Conservation (phyloP, 345 rosid species). For the Eucalyptus sideroxylon region DNA sequence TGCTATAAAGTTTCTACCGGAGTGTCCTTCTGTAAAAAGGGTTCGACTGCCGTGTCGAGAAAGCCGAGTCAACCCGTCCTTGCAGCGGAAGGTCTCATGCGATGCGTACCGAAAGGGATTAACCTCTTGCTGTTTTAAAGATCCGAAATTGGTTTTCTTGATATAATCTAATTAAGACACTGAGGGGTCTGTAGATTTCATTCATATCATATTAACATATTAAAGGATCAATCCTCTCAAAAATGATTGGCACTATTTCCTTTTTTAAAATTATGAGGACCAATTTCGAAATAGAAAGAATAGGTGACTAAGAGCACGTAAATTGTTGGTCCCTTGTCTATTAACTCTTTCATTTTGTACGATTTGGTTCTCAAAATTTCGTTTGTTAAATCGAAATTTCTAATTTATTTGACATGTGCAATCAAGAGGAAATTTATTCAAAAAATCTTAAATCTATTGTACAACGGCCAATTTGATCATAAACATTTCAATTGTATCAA, state of each 20-base stretch:
- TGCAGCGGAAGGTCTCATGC: background rate
- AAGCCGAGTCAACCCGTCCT: background rate
- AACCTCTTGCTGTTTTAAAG: background rate
- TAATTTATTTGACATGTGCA: background rate
- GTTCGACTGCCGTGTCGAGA: background rate
- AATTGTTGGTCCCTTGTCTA: background rate
- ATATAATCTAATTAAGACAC: background rate
- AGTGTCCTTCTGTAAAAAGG: background rate
- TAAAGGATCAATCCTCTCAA: background rate
- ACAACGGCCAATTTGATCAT: fast-evolving
- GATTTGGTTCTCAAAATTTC: background rate
- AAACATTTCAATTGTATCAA: fast-evolving
- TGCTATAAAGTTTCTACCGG: background rate
- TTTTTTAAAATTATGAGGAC: background rate
- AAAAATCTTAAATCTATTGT: too few relatives aligned
- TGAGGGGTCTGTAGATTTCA: background rate
- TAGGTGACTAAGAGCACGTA: background rate
- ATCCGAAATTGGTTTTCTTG: background rate
- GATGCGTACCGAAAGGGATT: background rate
- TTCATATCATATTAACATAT: background rate
- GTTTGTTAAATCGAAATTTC: background rate
- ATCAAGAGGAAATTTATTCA: background rate
- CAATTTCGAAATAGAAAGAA: background rate
- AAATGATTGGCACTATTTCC: background rate
- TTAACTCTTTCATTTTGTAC: background rate